phyloP scores from a whole-genome alignment of 306 rosid genomes.

The Aeschynomene evenia region DNA sequence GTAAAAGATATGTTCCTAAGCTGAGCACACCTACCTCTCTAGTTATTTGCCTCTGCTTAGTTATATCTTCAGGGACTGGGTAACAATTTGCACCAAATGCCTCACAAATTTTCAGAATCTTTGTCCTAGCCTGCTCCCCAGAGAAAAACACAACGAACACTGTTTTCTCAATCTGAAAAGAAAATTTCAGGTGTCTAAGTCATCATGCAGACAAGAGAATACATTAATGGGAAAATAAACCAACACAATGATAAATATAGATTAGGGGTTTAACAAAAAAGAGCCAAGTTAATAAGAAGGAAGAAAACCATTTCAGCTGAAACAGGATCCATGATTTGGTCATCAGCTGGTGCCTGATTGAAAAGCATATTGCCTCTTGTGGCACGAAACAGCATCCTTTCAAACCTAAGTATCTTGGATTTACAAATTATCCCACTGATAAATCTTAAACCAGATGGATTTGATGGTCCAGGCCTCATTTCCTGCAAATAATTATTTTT shows the following conservation, averaged over 20 bases:
- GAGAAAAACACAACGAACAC: slow-evolving; percentile 96
- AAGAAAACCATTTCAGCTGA: slow-evolving; percentile 81
- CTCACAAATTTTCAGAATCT: slow-evolving; percentile 93
- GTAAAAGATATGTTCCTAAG: slow-evolving; percentile 28
- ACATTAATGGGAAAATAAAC: slow-evolving; percentile 27
- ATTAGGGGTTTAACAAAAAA: background rate
- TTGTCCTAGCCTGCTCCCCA: slow-evolving; percentile 91
- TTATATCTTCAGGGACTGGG: slow-evolving; percentile 95
- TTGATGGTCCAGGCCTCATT: slow-evolving; percentile 63
- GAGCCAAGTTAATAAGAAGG: slow-evolving; percentile 27
- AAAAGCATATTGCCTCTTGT: slow-evolving; percentile 99
- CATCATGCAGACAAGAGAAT: slow-evolving; percentile 24
- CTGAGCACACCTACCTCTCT: slow-evolving; percentile 74
- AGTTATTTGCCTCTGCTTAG: slow-evolving; percentile 83
- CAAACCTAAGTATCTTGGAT: slow-evolving; percentile 80
- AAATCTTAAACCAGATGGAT: slow-evolving; percentile 88
- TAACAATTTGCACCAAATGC: slow-evolving; percentile 98
- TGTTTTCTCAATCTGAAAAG: slow-evolving; percentile 86
- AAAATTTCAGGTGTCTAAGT: slow-evolving; percentile 27
- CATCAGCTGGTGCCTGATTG: slow-evolving; percentile 88
- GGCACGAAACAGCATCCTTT: slow-evolving; percentile 97
- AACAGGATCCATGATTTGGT: slow-evolving; percentile 85
- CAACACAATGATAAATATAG: slow-evolving; percentile 27
- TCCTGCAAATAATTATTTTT: slow-evolving; percentile 56
- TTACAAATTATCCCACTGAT: slow-evolving; percentile 90